Base-by-base conservation (phyloP, 306 rosid genomes). In the Dryas octopetala region DNA sequence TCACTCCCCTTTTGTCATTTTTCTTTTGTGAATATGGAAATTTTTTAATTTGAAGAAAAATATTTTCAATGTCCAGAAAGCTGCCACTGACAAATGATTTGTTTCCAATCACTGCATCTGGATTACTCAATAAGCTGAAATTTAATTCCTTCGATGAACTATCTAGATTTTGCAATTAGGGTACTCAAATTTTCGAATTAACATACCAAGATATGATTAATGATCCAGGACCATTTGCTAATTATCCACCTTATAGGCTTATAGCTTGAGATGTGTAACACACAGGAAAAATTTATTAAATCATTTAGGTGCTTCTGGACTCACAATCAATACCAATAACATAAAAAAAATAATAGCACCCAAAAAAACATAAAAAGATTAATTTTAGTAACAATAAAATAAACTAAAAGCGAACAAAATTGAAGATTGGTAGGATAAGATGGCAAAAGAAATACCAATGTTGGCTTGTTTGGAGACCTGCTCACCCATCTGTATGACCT, bases 391-490 rank as follows among this genome's bases (percentile, higher is more conserved):
- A 69, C 0, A 4, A 54, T 32, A 54, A 0, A 11, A 14, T 23
- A 7, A 38, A 62, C 7, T 7, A 52, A 54, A 9, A 46, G 7
- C 47, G 28, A 23, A 3, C 16, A 57, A 79, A 12, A n/a, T 47
- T 47, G 44, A 63, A 64, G 11, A 79, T 5, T n/a, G 14, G 52
- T 5, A 46, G 52, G 16, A 40, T n/a, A 49, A 12, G 19, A 7
- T 14, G 0, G 26, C 7, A 28, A 15, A 12, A 38, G 38, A 45
- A 46, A 26, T 85, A 95, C 98, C 95, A 57, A 84, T 85, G 69
- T 97, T 95, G 0, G 99, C 99, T 66, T 95, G 97, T 77, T 88
- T 91, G 3, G 89, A 88, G 76, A 95, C 88, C 74, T 88, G 86
- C 17, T 92, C 91, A 2, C 81, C 88, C 91, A 90, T 89, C 71